These are phyloP conservation scores for Bertia moriformis DNA, from an alignment of 2,329 filamentous ascomycete genomes.

Conservation along the genomic window DNA sequence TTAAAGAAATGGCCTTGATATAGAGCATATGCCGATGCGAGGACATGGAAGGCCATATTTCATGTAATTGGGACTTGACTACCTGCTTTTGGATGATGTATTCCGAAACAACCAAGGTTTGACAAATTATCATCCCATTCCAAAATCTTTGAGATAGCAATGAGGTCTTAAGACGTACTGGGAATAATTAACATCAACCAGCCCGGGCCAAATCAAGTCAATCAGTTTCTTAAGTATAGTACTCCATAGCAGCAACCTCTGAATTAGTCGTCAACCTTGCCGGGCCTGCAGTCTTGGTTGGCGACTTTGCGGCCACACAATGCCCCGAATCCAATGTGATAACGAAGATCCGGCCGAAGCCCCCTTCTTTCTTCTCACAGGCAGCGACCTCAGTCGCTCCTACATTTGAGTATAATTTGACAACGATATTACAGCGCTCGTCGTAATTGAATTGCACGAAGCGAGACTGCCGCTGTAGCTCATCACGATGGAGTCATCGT, in stretches of 20 bases:
- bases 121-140: background rate
- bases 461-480: background rate
- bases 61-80: background rate
- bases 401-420: background rate
- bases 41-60: background rate
- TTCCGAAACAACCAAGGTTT: background rate
- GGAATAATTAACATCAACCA: too few relatives aligned
- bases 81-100: background rate
- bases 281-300: constrained; percentile 1
- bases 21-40: background rate
- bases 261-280: constrained; percentile 1
- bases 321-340: background rate
- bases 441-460: background rate
- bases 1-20: constrained; percentile 4
- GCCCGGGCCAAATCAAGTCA: too few relatives aligned
- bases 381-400: background rate
- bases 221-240: too few relatives aligned
- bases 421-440: background rate
- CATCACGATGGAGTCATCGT: background rate
- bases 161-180: too few relatives aligned
- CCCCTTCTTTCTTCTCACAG: background rate
- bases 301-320: background rate
- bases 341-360: background rate
- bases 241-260: constrained; percentile 1
- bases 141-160: too few relatives aligned